These are phyloP conservation scores for Sclerotinia minor DNA, from an alignment of 2,329 filamentous ascomycete species.

Conservation along the genomic window DNA sequence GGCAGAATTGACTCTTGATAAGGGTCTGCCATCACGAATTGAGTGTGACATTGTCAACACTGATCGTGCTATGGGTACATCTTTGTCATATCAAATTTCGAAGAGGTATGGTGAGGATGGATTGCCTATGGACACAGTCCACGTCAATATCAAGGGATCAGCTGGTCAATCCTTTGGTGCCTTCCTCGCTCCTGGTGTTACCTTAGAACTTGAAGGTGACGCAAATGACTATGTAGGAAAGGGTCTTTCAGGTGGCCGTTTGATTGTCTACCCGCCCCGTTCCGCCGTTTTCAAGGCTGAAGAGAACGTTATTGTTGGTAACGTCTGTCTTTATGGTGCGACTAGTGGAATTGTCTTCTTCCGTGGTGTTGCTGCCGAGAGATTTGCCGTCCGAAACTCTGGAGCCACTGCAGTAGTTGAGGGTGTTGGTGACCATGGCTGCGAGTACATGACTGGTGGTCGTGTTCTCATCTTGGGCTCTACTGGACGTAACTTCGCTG, in stretches of 20 bases:
- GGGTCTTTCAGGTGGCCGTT: conserved; percentile 85
- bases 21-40: conserved; percentile 87
- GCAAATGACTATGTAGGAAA: conserved; percentile 97
- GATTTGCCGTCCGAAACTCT: conserved; percentile 95
- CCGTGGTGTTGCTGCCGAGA: conserved; percentile 93
- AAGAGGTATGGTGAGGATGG: conserved; percentile 88
- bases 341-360: conserved; percentile 92
- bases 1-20: conserved; percentile 90
- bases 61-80: conserved; percentile 89
- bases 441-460: conserved; percentile 98
- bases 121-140: conserved; percentile 87
- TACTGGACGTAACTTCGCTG: conserved; percentile 95
- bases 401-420: conserved; percentile 95
- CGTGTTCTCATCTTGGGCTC: conserved; percentile 82
- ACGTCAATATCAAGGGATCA: conserved; percentile 94
- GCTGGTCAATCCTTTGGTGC: conserved; percentile 96
- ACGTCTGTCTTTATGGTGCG: conserved; percentile 92
- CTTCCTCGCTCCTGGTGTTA: conserved; percentile 89
- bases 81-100: conserved; percentile 92
- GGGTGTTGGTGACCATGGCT: conserved; percentile 92
- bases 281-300: conserved; percentile 92
- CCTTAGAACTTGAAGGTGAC: conserved; percentile 92
- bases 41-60: conserved; percentile 98
- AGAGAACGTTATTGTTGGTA: conserved; percentile 91
- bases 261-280: conserved; percentile 91